Evolutionary conservation across 2,329 filamentous ascomycete species (phyloP), one percentile per base, ranked within the genome.

Genomic region (Cordyceps fumosorosea): DNA sequence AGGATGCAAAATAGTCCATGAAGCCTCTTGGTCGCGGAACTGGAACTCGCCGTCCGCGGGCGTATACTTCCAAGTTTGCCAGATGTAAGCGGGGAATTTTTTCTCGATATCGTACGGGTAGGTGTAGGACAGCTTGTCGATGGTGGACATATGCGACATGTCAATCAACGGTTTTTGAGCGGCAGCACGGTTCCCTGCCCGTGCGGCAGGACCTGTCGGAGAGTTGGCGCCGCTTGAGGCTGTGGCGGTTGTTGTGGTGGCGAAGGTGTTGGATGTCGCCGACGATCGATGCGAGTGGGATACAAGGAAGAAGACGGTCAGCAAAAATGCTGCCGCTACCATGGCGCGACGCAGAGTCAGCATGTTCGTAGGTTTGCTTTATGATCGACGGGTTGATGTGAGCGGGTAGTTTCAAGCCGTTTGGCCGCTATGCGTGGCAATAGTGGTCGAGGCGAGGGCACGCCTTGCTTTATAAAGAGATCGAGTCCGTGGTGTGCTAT

Each of bases 81-180:
- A 99, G 72, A 99, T 96, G 79, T 96, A 98, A 62, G 92, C 93
- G 3, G 95, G 95, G 74, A 98, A 98, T 74, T 93, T 96, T 68
- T 81, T 76, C 71, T 92, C 86, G 65, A 93, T 82, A 70, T 96
- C 90, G 80, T 98, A 99, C 22, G 93, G 91, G 75, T 95, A 98
- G 69, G 96, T 90, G 78, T 96, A 97, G 58, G 88, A 88, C 62
- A 99, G 85, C 77, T 95, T 96, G 78, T 84, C 89, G 81, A 80
- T 81, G 59, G 93, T 81, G 18, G 89, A 86, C 77, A 90, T 86
- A 71, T 82, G 84, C 63, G 86, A 85, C 71, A 90, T 81, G 73
- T 93, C 89, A 60, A 86, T 81, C 67, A 91, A 77, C 58, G 84
- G 78, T 69, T 89, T 84, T 71, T 91, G 87, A 8, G 78, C 76